phyloP scores from a whole-genome alignment of 1,284 basidiomycete species.

The Hemileia vastatrix region DNA sequence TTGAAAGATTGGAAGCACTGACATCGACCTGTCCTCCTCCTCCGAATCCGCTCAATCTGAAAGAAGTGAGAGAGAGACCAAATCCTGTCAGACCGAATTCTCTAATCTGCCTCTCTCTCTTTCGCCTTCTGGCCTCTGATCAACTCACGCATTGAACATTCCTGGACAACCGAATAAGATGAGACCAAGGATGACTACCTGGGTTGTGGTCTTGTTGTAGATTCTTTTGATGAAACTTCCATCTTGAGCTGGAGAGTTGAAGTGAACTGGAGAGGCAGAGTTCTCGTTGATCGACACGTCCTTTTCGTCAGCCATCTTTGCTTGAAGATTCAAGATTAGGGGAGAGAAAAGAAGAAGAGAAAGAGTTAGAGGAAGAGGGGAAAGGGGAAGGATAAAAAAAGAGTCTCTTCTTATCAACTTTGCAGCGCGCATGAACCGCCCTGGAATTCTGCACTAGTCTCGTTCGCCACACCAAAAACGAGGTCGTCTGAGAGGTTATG shows the following conservation, averaged over 20 bases:
- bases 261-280: neutral
- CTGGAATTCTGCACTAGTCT: too few relatives aligned
- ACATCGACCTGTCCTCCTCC: slow-evolving; percentile 31
- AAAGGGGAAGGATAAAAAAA: neutral
- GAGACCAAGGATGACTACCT: slow-evolving; percentile 29
- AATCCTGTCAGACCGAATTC: neutral
- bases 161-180: slow-evolving; percentile 45
- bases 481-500: too few relatives aligned
- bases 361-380: too few relatives aligned
- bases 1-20: slow-evolving; percentile 27
- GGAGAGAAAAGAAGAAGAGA: neutral
- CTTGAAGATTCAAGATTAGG: too few relatives aligned
- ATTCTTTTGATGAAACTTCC: neutral
- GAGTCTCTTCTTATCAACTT: neutral
- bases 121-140: neutral
- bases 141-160: slow-evolving; percentile 53
- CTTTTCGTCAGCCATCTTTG: neutral
- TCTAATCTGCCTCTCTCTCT: neutral
- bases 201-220: neutral
- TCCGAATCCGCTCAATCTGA: slow-evolving; percentile 25
- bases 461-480: too few relatives aligned
- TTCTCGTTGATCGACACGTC: neutral
- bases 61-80: neutral
- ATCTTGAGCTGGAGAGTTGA: neutral
- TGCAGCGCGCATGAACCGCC: too few relatives aligned